These are phyloP conservation scores for Fusarium sp. DNA, from an alignment of 2,329 filamentous ascomycete species.

Conservation along the genomic window DNA sequence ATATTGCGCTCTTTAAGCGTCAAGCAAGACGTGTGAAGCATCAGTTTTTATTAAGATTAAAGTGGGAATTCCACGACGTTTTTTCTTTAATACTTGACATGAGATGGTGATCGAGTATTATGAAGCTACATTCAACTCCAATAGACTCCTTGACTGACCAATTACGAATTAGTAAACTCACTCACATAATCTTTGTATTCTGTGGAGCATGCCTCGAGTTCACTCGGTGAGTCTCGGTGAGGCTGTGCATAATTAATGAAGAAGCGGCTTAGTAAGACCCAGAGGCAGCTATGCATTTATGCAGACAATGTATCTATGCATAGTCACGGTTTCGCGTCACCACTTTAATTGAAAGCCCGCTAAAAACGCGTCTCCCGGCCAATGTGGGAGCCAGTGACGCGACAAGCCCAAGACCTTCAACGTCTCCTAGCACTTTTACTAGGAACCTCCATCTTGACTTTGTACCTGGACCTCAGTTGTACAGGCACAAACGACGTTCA, in stretches of 20 bases:
- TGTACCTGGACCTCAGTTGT: slow-evolving; percentile 22
- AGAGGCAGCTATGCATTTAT: background rate
- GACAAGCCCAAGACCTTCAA: slow-evolving; percentile 38
- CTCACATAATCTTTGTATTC: background rate
- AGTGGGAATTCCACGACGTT: background rate
- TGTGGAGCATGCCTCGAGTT: background rate
- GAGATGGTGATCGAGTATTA: no score
- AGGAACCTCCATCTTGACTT: slow-evolving; percentile 16
- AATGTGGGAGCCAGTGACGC: slow-evolving; percentile 43
- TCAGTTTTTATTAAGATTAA: background rate
- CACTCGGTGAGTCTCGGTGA: background rate
- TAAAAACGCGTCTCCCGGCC: slow-evolving; percentile 49
- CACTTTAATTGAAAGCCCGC: slow-evolving; percentile 47
- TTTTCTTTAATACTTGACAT: background rate
- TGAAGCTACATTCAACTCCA: no score
- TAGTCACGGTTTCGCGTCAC: slow-evolving; percentile 39
- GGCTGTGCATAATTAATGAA: background rate
- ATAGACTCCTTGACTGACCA: background rate
- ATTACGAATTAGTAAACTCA: background rate
- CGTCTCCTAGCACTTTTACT: slow-evolving; percentile 24
- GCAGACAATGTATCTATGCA: background rate
- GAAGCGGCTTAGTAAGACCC: background rate
- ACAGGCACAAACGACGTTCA: slow-evolving; percentile 45
- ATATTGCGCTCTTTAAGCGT: background rate
- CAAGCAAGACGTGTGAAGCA: background rate